A percentile compares a stretch with the other conserved stretches of the same genome.
These are phyloP conservation scores for Agrocybe pediades DNA, from an alignment of 768 basidiomycete genomes.

Conservation along the genomic window DNA sequence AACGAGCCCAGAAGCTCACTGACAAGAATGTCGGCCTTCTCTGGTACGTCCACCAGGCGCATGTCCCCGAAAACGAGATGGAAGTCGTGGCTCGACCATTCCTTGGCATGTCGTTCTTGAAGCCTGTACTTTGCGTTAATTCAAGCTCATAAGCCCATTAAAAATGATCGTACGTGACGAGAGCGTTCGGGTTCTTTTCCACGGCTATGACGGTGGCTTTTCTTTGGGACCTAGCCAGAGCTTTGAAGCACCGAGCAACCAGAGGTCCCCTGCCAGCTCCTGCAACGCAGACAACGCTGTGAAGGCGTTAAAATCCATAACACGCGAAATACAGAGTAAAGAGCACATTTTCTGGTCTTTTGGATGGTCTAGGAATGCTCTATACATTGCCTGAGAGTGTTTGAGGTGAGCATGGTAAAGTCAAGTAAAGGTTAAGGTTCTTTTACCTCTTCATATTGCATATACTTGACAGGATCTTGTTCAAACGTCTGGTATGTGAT, in stretches of 20 bases:
- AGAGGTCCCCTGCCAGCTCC: slow-evolving; percentile 96
- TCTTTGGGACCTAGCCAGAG: slow-evolving; percentile 66
- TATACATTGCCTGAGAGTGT: slow-evolving; percentile 75
- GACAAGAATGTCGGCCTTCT: slow-evolving; percentile 89
- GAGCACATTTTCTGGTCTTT: slow-evolving; percentile 57
- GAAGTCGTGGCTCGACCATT: slow-evolving; percentile 79
- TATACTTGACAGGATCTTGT: slow-evolving; percentile 95
- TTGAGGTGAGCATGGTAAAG: slow-evolving; percentile 5
- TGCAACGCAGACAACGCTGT: slow-evolving; percentile 84
- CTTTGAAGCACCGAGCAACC: slow-evolving; percentile 80
- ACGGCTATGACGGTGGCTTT: slow-evolving; percentile 79
- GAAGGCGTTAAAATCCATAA: slow-evolving; percentile 1
- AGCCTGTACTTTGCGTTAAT: slow-evolving; percentile 49
- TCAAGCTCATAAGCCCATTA: background rate
- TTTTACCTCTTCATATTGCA: slow-evolving; percentile 87
- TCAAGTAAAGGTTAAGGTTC: slow-evolving; percentile 2
- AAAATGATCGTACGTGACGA: slow-evolving; percentile 73
- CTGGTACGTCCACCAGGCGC: slow-evolving; percentile 80
- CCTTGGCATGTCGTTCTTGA: slow-evolving; percentile 75
- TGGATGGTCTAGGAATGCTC: slow-evolving; percentile 76
- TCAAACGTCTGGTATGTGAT: slow-evolving; percentile 98
- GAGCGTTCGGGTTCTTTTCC: slow-evolving; percentile 97
- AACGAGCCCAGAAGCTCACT: slow-evolving; percentile 97
- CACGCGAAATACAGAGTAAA: background rate
- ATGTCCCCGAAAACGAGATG: slow-evolving; percentile 93